A percentile compares a stretch with the other conserved stretches of the same genome.
phyloP scores from a whole-genome alignment of 768 basidiomycete genomes.

The Russula sp. region DNA sequence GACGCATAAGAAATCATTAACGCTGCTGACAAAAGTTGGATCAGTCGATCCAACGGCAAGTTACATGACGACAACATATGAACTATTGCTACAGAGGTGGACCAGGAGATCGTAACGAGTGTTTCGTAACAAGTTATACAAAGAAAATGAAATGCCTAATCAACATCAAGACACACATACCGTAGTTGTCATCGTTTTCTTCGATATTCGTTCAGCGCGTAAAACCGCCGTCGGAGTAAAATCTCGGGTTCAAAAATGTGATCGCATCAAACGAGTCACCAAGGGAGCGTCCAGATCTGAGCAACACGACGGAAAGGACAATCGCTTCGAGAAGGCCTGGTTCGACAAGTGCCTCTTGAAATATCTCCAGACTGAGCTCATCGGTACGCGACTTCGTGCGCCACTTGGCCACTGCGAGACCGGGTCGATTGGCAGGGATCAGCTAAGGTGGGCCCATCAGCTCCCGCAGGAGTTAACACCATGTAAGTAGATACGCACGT shows the following conservation, averaged over 20 bases:
- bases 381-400: constrained; percentile 4
- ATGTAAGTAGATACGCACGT: neutral
- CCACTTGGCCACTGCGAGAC: constrained; percentile 17
- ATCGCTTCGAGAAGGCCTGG: constrained; percentile 13
- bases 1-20: too few species aligned
- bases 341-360: constrained; percentile 11
- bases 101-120: too few species aligned
- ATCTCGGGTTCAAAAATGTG: neutral
- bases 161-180: neutral
- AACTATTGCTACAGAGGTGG: too few species aligned
- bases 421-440: constrained; percentile 13
- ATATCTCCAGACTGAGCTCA: constrained; percentile 11
- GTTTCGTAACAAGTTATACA: too few species aligned
- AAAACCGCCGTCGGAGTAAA: neutral
- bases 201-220: neutral
- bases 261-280: neutral
- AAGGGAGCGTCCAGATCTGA: constrained; percentile 10
- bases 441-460: neutral
- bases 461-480: neutral
- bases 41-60: too few species aligned
- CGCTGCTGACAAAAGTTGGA: too few species aligned
- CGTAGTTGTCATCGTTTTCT: neutral
- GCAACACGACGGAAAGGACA: constrained; percentile 6
- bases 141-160: too few species aligned
- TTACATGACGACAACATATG: too few species aligned